Percentiles rank a stretch among this genome's conserved stretches.
Conservation (phyloP, 148 eudicot species). For the Cornus suecica region DNA sequence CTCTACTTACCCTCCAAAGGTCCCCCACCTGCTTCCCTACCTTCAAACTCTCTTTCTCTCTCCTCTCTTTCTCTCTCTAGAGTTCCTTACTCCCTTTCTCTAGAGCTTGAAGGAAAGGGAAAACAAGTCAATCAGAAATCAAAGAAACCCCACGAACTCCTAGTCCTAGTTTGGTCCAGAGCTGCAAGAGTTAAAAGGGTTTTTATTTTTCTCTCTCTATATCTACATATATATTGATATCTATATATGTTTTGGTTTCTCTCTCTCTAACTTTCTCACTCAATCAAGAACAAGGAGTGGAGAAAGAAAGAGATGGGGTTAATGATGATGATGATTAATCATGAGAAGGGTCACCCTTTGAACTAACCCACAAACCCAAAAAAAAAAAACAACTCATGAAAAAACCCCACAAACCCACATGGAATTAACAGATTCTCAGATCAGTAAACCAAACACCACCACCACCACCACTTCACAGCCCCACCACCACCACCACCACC, state of each 20-base stretch:
- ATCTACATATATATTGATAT: too few species aligned
- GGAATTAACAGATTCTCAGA: slow-evolving; percentile 33
- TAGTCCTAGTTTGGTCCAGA: slow-evolving; percentile 16
- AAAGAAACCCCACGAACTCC: slow-evolving; percentile 30
- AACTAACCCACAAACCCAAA: slow-evolving; percentile 14
- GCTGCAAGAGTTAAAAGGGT: background rate
- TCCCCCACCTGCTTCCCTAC: slow-evolving; percentile 10
- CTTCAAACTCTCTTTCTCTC: background rate
- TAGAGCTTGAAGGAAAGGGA: slow-evolving; percentile 15
- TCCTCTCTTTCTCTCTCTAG: slow-evolving; percentile 6
- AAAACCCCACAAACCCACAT: slow-evolving; percentile 20
- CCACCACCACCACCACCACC: slow-evolving; percentile 23
- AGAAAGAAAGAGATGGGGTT: slow-evolving; percentile 18
- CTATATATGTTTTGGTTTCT: too few species aligned
- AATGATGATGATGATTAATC: slow-evolving; percentile 5
- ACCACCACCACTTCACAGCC: background rate
- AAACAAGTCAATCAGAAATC: slow-evolving; percentile 36
- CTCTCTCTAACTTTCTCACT: slow-evolving; percentile 9
- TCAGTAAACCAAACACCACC: slow-evolving; percentile 19
- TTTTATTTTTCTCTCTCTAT: slow-evolving; percentile 5
- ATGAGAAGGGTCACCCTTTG: slow-evolving; percentile 23
- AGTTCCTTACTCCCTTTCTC: too few species aligned
- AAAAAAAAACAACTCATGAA: background rate
- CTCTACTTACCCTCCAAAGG: background rate
- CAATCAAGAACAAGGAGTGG: background rate